Evolutionary conservation across 257 asterid species (phyloP).

Genomic region (Rehmannia glutinosa): DNA sequence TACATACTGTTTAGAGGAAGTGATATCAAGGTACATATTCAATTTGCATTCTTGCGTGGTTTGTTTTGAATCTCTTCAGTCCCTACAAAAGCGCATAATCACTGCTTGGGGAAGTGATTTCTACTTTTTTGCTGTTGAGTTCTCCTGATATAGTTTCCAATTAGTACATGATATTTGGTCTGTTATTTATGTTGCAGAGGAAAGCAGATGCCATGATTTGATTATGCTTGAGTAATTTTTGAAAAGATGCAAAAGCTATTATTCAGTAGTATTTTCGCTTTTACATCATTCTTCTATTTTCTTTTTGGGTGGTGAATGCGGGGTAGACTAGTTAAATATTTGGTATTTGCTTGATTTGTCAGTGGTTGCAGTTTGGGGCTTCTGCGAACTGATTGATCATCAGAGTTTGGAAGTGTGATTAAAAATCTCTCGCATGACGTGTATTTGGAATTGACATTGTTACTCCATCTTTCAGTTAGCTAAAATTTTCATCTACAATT

Average conservation of each 20-base stretch:
- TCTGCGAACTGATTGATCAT: no score
- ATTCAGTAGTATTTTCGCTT: not conserved
- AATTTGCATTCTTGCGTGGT: not conserved
- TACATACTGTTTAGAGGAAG: slow-evolving; percentile 91
- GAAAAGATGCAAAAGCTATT: not conserved
- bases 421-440: not conserved
- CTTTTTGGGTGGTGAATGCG: not conserved
- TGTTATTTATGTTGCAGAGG: not conserved
- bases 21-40: slow-evolving; percentile 73
- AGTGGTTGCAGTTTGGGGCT: no score
- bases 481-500: not conserved
- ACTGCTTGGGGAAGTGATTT: not conserved
- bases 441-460: not conserved
- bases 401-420: no score
- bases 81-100: not conserved
- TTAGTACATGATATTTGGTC: not conserved
- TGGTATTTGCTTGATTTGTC: no score
- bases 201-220: not conserved
- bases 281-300: not conserved
- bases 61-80: not conserved
- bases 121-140: not conserved
- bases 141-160: not conserved
- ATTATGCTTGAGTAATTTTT: not conserved
- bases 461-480: not conserved
- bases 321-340: not conserved